phyloP scores from a whole-genome alignment of 495 filamentous ascomycete genomes.

The Xylaria grammica region DNA sequence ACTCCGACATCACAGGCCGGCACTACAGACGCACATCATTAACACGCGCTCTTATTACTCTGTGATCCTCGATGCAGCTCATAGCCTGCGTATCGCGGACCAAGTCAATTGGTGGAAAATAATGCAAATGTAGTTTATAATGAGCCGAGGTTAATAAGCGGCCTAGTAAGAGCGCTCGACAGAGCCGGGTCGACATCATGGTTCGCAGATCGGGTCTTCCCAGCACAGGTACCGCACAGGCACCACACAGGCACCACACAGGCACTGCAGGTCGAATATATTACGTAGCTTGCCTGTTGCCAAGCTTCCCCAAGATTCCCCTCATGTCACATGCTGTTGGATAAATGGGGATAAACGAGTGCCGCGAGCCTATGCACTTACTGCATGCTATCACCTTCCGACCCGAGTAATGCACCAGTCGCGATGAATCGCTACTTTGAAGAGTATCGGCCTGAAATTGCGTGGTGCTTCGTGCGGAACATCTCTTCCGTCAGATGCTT shows the following conservation, averaged over 20 bases:
- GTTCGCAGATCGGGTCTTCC: no score
- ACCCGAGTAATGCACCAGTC: neutral
- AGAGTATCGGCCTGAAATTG: neutral
- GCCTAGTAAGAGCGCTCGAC: no score
- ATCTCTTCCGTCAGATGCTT: neutral
- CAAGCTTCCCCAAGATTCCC: slow-evolving; percentile 14
- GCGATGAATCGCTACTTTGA: neutral
- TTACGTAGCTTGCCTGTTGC: neutral
- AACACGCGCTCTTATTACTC: no score
- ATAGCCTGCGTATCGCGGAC: no score
- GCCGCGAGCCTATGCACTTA: neutral
- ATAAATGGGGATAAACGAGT: slow-evolving; percentile 21
- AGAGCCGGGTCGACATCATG: no score
- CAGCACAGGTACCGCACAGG: no score
- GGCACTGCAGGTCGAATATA: no score
- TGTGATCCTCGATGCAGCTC: no score
- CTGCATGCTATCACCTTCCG: slow-evolving; percentile 4
- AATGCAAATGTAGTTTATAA: neutral
- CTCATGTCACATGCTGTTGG: slow-evolving; percentile 13
- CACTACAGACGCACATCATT: no score
- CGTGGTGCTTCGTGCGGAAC: neutral
- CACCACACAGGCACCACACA: no score
- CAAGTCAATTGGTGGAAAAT: slow-evolving; percentile 3
- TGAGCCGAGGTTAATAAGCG: neutral
- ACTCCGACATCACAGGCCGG: no score